A percentile compares a stretch with the other conserved stretches of the same genome.
phyloP scores from a whole-genome alignment of 495 filamentous ascomycete species.

The Opeltia flavorubescens region DNA sequence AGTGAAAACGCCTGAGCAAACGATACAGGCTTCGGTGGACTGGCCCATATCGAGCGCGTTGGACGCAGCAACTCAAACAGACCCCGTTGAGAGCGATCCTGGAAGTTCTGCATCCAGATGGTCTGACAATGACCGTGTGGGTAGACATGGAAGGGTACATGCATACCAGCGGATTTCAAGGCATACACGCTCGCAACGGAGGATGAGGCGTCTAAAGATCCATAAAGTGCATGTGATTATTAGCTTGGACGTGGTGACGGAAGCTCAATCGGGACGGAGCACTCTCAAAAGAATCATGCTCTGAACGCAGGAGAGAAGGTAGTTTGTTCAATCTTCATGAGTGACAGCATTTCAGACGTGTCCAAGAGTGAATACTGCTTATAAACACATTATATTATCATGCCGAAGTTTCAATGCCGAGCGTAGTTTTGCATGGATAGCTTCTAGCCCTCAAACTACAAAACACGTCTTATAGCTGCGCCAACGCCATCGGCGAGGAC shows the following conservation, averaged over 20 bases:
- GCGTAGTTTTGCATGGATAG: too few species aligned
- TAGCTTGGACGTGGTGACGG: slow-evolving; percentile 11
- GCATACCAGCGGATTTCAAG: not conserved
- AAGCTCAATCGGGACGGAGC: slow-evolving; percentile 6
- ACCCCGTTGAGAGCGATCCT: not conserved
- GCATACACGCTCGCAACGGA: not conserved
- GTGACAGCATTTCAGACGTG: too few species aligned
- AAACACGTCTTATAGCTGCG: too few species aligned
- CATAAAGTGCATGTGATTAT: slow-evolving; percentile 10
- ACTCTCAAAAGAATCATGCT: not conserved
- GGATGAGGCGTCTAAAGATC: slow-evolving; percentile 4
- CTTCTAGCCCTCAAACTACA: too few species aligned
- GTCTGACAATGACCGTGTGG: not conserved
- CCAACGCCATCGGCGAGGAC: too few species aligned
- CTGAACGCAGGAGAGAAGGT: not conserved
- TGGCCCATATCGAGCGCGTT: not conserved
- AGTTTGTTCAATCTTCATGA: too few species aligned
- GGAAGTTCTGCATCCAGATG: not conserved
- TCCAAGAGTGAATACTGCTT: too few species aligned
- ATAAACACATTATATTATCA: too few species aligned
- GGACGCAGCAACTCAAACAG: not conserved
- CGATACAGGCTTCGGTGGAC: too few species aligned
- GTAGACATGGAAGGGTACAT: not conserved
- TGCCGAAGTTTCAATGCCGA: too few species aligned
- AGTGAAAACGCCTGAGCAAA: not conserved